phyloP scores from a whole-genome alignment of 805 yeast genomes.

The Saccharomycopsis microspora region DNA sequence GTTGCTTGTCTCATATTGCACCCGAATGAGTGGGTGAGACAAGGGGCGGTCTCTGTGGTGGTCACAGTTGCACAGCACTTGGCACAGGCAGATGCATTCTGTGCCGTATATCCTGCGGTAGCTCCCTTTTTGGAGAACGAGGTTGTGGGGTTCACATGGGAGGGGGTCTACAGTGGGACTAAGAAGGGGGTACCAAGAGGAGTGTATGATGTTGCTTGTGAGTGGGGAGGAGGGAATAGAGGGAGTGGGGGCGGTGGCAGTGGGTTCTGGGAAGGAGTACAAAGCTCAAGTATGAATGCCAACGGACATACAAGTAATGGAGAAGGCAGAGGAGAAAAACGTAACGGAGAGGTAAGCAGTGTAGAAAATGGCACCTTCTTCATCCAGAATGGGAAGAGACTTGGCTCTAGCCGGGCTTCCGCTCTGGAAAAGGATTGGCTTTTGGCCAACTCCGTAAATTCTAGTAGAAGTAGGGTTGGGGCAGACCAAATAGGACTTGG shows the following conservation, averaged over 20 bases:
- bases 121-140: slow-evolving; percentile 72
- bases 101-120: slow-evolving; percentile 73
- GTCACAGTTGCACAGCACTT: slow-evolving; percentile 51
- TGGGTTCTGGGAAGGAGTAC: not conserved
- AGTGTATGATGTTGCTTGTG: slow-evolving; percentile 48
- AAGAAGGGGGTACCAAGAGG: slow-evolving; percentile 57
- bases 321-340: no score
- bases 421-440: no score
- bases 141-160: slow-evolving; percentile 54
- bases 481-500: no score
- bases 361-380: no score
- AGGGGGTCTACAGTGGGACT: slow-evolving; percentile 52
- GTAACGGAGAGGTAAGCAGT: no score
- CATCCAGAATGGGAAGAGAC: no score
- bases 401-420: no score
- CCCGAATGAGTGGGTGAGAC: slow-evolving; percentile 81
- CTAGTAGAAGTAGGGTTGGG: no score
- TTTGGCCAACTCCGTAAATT: no score
- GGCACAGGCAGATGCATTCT: slow-evolving; percentile 68
- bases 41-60: slow-evolving; percentile 50
- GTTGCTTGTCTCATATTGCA: slow-evolving; percentile 57
- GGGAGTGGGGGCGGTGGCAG: not conserved
- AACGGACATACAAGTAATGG: not conserved
- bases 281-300: not conserved
- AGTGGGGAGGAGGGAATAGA: slow-evolving; percentile 38